phyloP scores from a whole-genome alignment of 495 filamentous ascomycete species.

The Trichocladium antarcticum region DNA sequence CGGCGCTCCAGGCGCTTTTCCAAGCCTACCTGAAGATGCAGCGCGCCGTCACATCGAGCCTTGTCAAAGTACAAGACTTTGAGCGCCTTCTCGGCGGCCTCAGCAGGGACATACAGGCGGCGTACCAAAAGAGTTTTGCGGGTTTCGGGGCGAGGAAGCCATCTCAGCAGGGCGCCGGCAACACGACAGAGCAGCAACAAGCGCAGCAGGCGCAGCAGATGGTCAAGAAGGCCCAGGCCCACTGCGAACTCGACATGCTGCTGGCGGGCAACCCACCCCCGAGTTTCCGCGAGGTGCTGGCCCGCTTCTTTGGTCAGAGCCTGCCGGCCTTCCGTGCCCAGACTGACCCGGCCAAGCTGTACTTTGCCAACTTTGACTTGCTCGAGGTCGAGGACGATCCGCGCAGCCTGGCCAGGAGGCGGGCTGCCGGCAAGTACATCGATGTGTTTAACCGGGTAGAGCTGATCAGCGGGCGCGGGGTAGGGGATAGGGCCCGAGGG shows the following conservation, averaged over 20 bases:
- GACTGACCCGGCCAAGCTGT: constrained; percentile 37
- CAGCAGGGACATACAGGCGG: constrained; percentile 33
- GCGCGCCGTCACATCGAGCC: constrained; percentile 29
- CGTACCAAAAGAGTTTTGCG: constrained; percentile 33
- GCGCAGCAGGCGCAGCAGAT: constrained; percentile 27
- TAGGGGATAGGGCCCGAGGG: background rate
- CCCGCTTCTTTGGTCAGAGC: constrained; percentile 35
- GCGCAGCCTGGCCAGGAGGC: constrained; percentile 18
- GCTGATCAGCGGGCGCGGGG: constrained; percentile 9
- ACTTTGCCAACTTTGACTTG: constrained; percentile 40
- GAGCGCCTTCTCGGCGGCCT: constrained; percentile 39
- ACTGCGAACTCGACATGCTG: constrained; percentile 41
- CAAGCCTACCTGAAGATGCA: constrained; percentile 41
- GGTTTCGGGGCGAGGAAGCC: constrained; percentile 20
- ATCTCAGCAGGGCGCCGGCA: constrained; percentile 14
- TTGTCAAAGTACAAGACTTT: constrained; percentile 38
- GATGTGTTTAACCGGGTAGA: constrained; percentile 35
- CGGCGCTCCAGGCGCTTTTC: constrained; percentile 27
- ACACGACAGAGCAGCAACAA: constrained; percentile 21
- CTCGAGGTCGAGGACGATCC: constrained; percentile 38
- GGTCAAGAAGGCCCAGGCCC: constrained; percentile 27
- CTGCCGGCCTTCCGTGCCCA: constrained; percentile 30
- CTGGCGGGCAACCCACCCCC: constrained; percentile 35
- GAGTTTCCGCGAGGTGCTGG: constrained; percentile 38
- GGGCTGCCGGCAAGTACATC: constrained; percentile 20